Base-by-base conservation (phyloP, 805 yeast species). In the Nakazawaea ishiwadae region DNA sequence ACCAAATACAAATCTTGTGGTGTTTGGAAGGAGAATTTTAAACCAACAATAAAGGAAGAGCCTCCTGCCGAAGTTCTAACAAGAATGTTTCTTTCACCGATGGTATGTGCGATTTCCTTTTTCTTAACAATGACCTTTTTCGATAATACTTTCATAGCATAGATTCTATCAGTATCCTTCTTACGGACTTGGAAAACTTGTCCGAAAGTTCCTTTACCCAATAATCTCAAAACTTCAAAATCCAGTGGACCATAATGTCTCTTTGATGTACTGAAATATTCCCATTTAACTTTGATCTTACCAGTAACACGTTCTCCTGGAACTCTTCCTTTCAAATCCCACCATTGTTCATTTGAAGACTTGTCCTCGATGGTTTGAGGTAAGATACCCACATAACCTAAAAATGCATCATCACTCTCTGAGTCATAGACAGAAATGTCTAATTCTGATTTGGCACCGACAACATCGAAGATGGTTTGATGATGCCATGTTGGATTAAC, bases 141-240 rank as follows among this genome's bases (percentile, higher is more conserved):
- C 19, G 95, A 84, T 40, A 93, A 75, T 21, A 91, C 95, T 65
- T 93, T 93, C 99, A 93, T 93, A 31, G 99, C 99, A 60, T 93
- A 93, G 44, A 93, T 84, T 53, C 97, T 77, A 45, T 78, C 77
- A 6, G 95, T 88, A 59, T 93, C 98, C 51, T 74, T 75, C 73
- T 91, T 93, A 48, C 84, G 80, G 33, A 93, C 99, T 67, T 93
- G 99, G 64, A 84, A 93, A 28, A 91, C 99, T 66, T 88, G 96
- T 24, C 99, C 99, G 69, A 91, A 91, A 1, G 98, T 93, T 41
- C 99, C 99, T 59, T 88, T 89, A 47, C 99, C 99, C 47, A 91
- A 69, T 40, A 91, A 69, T 55, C 96, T 74, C 53, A 93, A 75
- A 14, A 91, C 88, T 60, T 90, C 96, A 62, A 93, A 93, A 63